Evolutionary conservation across 2,329 filamentous ascomycete genomes (phyloP), one percentile per base, ranked within the genome.

Genomic region (Fusarium sp.): DNA sequence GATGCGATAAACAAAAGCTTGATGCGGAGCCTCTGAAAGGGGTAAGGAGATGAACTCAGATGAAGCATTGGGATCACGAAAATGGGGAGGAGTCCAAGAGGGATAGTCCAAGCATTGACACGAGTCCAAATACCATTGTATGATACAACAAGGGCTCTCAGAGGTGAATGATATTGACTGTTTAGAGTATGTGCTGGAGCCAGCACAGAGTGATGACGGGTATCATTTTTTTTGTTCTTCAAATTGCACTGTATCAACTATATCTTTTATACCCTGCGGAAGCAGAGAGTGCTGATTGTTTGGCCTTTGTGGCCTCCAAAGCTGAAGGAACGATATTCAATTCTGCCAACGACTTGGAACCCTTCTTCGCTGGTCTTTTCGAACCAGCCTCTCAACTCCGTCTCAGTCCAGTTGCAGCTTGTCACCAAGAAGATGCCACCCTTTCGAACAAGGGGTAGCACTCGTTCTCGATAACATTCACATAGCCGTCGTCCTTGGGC

Each of bases 391-490:
- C 88, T 86, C 78, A 99, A 83, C 85, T 99, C 96, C 45, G 91
- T 89, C 84, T 96, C 95, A 3, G 96, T 98, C 96, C 96, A 99
- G 84, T 99, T 99, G 82, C 96, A 99, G 82, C 95, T 98, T 62
- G 96, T 98, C 61, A 99, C 90, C 68, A 98, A 83, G 77, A 98
- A 89, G 30, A 94, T 86, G 0, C 94, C 94, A 4, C 91, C 92
- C 2, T 83, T 84, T 76, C 89, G 90, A 58, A 98, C 88, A 72
- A 98, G 86, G 34, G 83, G 84, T 70, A 91, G 85, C 38, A 96
- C 91, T 59, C 90, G 89, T 52, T 88, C 87, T 54, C 89, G 88
- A 84, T 99, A 99, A 8, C 88, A 87, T 81, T 97, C 94, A 80
- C 91, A 93, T 18, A 93, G 86, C 61, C 92, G 88, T 42, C 89